A percentile compares a stretch with the other conserved stretches of the same genome.
phyloP scores from a whole-genome alignment of 78 protist genomes.

The Dictyostelium capitatum region DNA sequence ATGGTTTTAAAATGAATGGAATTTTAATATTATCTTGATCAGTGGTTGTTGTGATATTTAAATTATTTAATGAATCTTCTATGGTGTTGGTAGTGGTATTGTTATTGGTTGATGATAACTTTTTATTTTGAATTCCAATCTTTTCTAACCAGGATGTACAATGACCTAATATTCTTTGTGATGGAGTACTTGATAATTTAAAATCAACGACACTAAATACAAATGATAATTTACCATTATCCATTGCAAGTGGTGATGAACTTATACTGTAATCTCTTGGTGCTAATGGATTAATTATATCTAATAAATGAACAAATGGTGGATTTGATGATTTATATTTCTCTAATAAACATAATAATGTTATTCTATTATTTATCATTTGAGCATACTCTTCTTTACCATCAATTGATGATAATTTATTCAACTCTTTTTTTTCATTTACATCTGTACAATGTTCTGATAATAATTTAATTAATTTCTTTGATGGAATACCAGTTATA shows the following conservation, averaged over 20 bases:
- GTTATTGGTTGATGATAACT: too few species aligned
- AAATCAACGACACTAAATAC: conserved; percentile 54
- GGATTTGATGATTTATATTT: conserved; percentile 12
- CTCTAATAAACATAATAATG: conserved; percentile 21
- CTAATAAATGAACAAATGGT: conserved; percentile 35
- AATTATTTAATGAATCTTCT: not conserved
- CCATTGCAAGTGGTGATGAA: conserved; percentile 30
- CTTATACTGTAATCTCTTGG: conserved; percentile 67
- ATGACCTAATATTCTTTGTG: conserved; percentile 23
- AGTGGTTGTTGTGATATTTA: not conserved
- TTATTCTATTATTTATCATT: conserved; percentile 17
- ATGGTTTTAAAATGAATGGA: conserved; percentile 64
- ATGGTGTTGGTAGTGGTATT: not conserved
- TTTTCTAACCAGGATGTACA: conserved; percentile 68
- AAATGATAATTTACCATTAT: not conserved
- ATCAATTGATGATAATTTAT: conserved; percentile 22
- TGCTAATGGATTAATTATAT: conserved; percentile 23
- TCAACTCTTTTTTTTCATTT: conserved; percentile 13
- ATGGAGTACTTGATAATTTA: not conserved
- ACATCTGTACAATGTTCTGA: conserved; percentile 31
- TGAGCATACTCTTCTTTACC: conserved; percentile 40
- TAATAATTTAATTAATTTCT: conserved; percentile 35
- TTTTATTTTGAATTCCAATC: not conserved
- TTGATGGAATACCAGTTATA: conserved; percentile 41
- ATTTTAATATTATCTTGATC: not conserved